These are phyloP conservation scores for Meyerozyma sp. DNA, from an alignment of 1,139 yeast genomes.

Conservation along the genomic window DNA sequence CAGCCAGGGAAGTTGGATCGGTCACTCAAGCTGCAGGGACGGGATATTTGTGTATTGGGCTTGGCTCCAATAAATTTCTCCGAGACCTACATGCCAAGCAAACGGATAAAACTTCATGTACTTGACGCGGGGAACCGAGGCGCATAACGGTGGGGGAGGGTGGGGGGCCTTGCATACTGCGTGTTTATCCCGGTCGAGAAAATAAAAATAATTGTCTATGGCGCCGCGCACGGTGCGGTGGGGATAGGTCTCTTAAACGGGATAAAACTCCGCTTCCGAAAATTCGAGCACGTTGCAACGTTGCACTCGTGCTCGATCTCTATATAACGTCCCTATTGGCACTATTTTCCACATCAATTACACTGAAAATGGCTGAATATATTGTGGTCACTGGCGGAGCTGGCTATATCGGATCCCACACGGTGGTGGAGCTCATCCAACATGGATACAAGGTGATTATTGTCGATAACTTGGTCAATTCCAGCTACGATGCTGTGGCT, in stretches of 20 bases:
- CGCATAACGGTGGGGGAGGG: not conserved
- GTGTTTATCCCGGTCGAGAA: not conserved
- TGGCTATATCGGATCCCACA: constrained; percentile 83
- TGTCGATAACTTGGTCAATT: constrained; percentile 65
- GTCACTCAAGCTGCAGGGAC: no score
- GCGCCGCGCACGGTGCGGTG: not conserved
- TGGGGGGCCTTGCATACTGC: not conserved
- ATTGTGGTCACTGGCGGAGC: constrained; percentile 84
- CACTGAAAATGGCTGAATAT: constrained; percentile 14
- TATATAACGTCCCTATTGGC: not conserved
- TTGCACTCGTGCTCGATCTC: not conserved
- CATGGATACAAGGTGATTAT: constrained; percentile 67
- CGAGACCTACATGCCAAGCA: no score
- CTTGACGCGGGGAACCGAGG: not conserved
- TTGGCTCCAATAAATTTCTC: no score
- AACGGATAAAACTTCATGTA: no score
- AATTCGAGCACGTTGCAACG: not conserved
- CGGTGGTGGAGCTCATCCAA: constrained; percentile 60
- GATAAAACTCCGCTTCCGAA: not conserved
- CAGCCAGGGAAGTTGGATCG: no score
- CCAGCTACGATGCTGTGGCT: constrained; percentile 63
- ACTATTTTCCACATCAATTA: not conserved
- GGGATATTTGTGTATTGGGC: no score
- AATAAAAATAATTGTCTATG: no score
- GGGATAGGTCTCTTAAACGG: not conserved